Evolutionary conservation across 2,329 filamentous ascomycete genomes (phyloP), one percentile per base, ranked within the genome.

Genomic region (Albifimbria verrucaria): DNA sequence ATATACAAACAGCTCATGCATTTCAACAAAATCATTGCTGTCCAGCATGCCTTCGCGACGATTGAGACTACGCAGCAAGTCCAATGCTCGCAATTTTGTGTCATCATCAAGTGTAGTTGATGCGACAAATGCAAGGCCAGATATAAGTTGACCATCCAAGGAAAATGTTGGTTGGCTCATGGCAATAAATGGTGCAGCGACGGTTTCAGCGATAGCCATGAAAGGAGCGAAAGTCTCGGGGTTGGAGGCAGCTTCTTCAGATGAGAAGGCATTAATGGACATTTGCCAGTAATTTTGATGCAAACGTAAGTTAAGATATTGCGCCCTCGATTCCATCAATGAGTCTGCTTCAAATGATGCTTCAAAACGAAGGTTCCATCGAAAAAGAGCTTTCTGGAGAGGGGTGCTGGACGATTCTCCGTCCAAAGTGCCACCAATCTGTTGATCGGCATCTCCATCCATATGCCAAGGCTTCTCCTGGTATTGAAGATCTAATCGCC

Each of bases 31-130:
- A 11, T 63, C 61, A 12, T 55, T 48, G 11, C 59, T 63, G 10
- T 63, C 59, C 58, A 58, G 62, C 0, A 63, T 42, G 0, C 58
- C 61, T 32, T 63, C 61, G 0, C 54, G 56, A 6, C 59, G 48
- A 9, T 60, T 58, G 7, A 63, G 28, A 3, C 21, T 21, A 1
- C 56, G 48, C 17, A 64, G 12, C 1, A 64, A 7, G 6, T 52
- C n/a, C 2, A 64, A n/a, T 4, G 49, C 59, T 3, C 54, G 58
- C 1, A 26, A 21, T 2, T 49, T 42, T 4, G 48, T 49, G 1
- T 25, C 11, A 0, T 25, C 20, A 9, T 59, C 32, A 4, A n/a
- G 18, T 4, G 32, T 39, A 7, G 32, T 39, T 15, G 32, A 17
- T 12, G 32, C 15, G 32, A 39, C 32, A 15, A 5, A 39, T 12